These are phyloP conservation scores for Penicillium corylophilum DNA, from an alignment of 2,329 filamentous ascomycete species.

Conservation along the genomic window DNA sequence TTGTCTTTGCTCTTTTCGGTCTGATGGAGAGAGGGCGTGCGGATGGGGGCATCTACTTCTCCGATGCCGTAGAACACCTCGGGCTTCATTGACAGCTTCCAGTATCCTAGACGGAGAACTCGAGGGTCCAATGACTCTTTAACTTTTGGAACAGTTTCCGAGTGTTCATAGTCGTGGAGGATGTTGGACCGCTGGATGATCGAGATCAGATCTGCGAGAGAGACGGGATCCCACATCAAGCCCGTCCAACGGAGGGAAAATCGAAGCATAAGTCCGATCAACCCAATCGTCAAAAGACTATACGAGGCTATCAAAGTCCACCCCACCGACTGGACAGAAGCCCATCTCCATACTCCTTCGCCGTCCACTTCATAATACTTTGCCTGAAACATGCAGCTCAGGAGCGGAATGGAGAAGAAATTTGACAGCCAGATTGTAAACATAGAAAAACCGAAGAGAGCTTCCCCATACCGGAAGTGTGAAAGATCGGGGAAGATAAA, in stretches of 20 bases:
- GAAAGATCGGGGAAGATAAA: slow-evolving; percentile 67
- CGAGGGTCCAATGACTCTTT: slow-evolving; percentile 54
- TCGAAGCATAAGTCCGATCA: slow-evolving; percentile 60
- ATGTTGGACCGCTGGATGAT: slow-evolving; percentile 79
- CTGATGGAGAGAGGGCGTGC: slow-evolving; percentile 43
- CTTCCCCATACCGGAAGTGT: slow-evolving; percentile 68
- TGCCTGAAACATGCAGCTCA: slow-evolving; percentile 72
- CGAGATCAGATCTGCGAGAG: slow-evolving; percentile 75
- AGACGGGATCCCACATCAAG: slow-evolving; percentile 80
- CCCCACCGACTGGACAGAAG: slow-evolving; percentile 71
- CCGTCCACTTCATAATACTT: slow-evolving; percentile 60
- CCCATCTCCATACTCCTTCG: slow-evolving; percentile 70
- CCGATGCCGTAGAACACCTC: slow-evolving; percentile 79
- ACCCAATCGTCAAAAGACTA: slow-evolving; percentile 60
- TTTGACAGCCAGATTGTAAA: slow-evolving; percentile 73
- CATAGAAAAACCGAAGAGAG: slow-evolving; percentile 65
- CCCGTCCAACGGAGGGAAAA: slow-evolving; percentile 69
- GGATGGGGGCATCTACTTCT: slow-evolving; percentile 54
- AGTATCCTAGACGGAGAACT: slow-evolving; percentile 78
- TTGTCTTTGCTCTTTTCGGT: slow-evolving; percentile 32
- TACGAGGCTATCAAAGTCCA: slow-evolving; percentile 79
- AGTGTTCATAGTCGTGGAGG: slow-evolving; percentile 67
- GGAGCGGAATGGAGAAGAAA: slow-evolving; percentile 73
- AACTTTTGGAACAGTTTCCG: slow-evolving; percentile 57
- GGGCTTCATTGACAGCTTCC: slow-evolving; percentile 66